These are phyloP conservation scores for Auriscalpium microsporum DNA, from an alignment of 768 basidiomycete species.

Conservation along the genomic window DNA sequence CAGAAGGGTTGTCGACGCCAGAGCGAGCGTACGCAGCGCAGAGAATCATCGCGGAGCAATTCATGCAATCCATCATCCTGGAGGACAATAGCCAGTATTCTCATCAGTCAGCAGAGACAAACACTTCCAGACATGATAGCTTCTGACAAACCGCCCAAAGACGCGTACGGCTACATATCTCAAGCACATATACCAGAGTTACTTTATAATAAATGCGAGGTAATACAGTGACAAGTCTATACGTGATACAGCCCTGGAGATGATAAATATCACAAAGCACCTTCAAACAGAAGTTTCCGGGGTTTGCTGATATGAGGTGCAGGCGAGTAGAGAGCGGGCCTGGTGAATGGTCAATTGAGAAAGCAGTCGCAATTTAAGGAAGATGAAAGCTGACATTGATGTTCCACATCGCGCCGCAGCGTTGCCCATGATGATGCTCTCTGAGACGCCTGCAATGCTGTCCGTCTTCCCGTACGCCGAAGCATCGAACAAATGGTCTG, in stretches of 20 bases:
- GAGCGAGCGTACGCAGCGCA: neutral
- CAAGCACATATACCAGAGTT: no score
- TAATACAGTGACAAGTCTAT: no score
- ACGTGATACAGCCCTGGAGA: no score
- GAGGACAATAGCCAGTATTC: neutral
- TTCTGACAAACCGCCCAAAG: no score
- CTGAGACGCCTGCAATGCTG: conserved; percentile 91
- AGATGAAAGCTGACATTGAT: conserved; percentile 57
- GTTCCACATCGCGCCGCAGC: conserved; percentile 92
- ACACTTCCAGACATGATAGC: no score
- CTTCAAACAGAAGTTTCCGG: conserved; percentile 31
- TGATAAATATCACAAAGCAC: conserved; percentile 21
- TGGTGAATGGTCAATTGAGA: conserved; percentile 8
- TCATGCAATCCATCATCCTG: neutral
- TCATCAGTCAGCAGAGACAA: no score
- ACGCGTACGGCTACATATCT: no score
- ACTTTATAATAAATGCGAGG: no score
- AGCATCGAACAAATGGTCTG: conserved; percentile 97
- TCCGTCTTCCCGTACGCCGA: conserved; percentile 95
- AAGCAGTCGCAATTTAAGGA: neutral
- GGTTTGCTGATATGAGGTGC: conserved; percentile 29
- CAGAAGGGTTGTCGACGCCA: neutral
- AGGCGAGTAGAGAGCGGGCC: conserved; percentile 32
- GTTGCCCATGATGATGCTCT: conserved; percentile 99
- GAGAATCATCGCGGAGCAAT: neutral